Base-by-base conservation (phyloP, 306 rosid genomes). In the Potentilla sterilis region DNA sequence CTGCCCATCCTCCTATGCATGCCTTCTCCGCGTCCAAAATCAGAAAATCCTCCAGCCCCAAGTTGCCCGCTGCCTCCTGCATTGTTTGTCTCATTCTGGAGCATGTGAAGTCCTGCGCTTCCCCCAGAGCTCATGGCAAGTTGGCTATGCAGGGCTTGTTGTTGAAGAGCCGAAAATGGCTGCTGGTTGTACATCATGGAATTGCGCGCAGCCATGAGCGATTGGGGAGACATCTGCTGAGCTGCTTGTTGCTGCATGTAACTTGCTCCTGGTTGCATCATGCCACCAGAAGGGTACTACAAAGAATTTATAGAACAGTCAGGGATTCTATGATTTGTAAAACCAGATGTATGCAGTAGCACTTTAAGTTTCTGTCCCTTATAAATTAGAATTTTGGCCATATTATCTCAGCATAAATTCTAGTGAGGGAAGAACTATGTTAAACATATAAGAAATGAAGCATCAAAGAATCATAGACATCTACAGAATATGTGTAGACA, bases 181-280 rank as follows among this genome's bases (percentile, higher is more conserved):
- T 95, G 97, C 80, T 91, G 98, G 6, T 82, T 35, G 77, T 92
- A 95, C 89, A 95, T 5, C 84, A 92, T 90, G 74, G 97, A 88
- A n/a, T 97, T 92, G 7, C 99, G 87, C 0, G 92, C 96, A 1
- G 92, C 97, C 97, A 95, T 92, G 51, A 95, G 93, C 0, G 94
- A 88, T 35, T 95, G 99, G 0, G 81, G 97, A 4, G 96, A 81
- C 93, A 95, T 90, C 82, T 89, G 97, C 78, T 88, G 98, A 14
- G 88, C 87, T 67, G 89, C 93, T 38, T 88, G 97, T 59, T 87
- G 92, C 85, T 92, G 99, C 93, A 90, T 81, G 90, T 95, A 95
- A 70, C 90, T 97, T 6, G 83, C 89, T 87, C 96, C 98, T 21
- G 89, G 89, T 75, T 89, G 97, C 92, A 95, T 86, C 5, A 90